A percentile compares a stretch with the other conserved stretches of the same genome.
These are phyloP conservation scores for Hanseniaspora valbyensis DNA, from an alignment of 805 yeast genomes.

Conservation along the genomic window DNA sequence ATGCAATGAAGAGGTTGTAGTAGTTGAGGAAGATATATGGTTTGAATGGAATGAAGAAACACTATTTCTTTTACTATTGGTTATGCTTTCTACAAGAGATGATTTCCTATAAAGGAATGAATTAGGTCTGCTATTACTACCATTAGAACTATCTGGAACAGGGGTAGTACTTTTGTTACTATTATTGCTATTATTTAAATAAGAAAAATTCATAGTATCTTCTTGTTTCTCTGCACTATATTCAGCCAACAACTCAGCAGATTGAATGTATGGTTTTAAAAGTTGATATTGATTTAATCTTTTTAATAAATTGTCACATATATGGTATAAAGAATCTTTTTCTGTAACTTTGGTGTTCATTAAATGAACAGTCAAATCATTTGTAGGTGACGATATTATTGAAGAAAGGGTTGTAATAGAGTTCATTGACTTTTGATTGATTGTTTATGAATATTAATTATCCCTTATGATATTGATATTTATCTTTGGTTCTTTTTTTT, in stretches of 20 bases:
- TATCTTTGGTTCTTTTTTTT: too few relatives aligned
- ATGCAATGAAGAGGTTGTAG: slow-evolving; percentile 23
- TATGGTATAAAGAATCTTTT: slow-evolving; percentile 58
- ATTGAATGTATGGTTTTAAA: slow-evolving; percentile 49
- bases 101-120: slow-evolving; percentile 18
- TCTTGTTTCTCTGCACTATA: slow-evolving; percentile 11
- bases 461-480: too few relatives aligned
- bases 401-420: too few relatives aligned
- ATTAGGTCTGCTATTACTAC: slow-evolving; percentile 17
- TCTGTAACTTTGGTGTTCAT: slow-evolving; percentile 56
- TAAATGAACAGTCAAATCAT: slow-evolving; percentile 19
- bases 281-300: slow-evolving; percentile 52
- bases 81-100: neutral
- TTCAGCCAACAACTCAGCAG: slow-evolving; percentile 10
- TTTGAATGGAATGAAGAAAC: neutral
- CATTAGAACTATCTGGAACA: slow-evolving; percentile 1
- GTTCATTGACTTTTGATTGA: too few relatives aligned
- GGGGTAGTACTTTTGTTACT: neutral
- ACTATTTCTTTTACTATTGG: slow-evolving; percentile 8
- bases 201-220: neutral
- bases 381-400: neutral
- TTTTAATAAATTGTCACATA: slow-evolving; percentile 46
- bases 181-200: too few relatives aligned
- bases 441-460: too few relatives aligned
- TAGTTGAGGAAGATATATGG: slow-evolving; percentile 21